Percentiles rank a stretch among this genome's conserved stretches.
Conservation (phyloP, 2,329 filamentous ascomycete species). For the Colletotrichum camelliae region DNA sequence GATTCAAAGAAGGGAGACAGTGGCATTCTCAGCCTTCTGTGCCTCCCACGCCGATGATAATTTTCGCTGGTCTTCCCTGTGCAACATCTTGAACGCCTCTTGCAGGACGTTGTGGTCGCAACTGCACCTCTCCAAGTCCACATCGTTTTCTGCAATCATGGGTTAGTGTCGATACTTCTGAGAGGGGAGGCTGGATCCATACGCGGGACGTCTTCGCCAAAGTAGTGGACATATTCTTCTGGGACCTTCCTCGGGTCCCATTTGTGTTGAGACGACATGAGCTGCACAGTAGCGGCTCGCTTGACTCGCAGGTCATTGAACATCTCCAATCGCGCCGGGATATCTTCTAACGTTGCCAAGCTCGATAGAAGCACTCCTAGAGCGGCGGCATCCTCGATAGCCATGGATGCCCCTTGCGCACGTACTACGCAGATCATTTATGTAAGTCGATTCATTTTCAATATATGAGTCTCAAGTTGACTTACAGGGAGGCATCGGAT, state of each 20-base stretch:
- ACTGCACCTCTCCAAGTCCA: neutral
- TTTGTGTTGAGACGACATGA: neutral
- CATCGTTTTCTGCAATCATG: neutral
- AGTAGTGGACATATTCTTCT: neutral
- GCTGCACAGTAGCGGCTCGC: neutral
- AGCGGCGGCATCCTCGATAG: neutral
- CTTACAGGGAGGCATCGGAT: neutral
- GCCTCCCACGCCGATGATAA: neutral
- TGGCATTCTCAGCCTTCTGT: neutral
- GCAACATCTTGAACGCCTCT: neutral
- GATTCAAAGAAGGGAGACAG: neutral
- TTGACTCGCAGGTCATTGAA: neutral
- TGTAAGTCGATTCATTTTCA: neutral
- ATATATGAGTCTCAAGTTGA: neutral
- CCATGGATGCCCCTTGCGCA: neutral
- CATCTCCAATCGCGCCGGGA: neutral
- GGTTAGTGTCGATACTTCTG: neutral
- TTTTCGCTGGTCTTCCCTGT: neutral
- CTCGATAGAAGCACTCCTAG: neutral
- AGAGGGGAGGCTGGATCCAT: neutral
- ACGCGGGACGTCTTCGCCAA: neutral
- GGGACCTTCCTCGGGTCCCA: neutral
- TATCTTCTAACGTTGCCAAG: neutral
- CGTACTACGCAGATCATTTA: neutral
- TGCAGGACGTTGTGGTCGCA: neutral